phyloP scores from a whole-genome alignment of 2,329 filamentous ascomycete genomes.

The Reticulascus tulasneorum region DNA sequence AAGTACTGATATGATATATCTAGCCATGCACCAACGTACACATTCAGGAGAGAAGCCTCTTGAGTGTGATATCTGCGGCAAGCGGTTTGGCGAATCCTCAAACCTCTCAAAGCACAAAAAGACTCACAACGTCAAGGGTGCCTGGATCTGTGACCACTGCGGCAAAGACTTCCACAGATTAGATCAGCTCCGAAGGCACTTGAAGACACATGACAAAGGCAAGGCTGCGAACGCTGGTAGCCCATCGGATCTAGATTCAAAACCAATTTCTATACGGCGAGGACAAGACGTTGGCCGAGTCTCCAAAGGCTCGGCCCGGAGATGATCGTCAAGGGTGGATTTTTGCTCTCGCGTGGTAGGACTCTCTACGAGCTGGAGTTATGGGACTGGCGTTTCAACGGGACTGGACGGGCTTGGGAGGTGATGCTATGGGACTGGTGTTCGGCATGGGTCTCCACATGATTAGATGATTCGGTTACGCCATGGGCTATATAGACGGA shows the following conservation, averaged over 20 bases:
- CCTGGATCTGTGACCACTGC: slow-evolving; percentile 50
- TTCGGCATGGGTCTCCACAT: slow-evolving; percentile 1
- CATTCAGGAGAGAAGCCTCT: slow-evolving; percentile 64
- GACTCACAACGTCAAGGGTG: slow-evolving; percentile 52
- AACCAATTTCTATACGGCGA: not conserved
- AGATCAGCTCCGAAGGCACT: slow-evolving; percentile 58
- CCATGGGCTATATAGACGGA: no score
- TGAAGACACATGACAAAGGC: slow-evolving; percentile 26
- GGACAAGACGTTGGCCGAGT: slow-evolving; percentile 2
- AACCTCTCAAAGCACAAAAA: slow-evolving; percentile 64
- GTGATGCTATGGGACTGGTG: slow-evolving; percentile 2
- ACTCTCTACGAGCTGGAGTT: not conserved
- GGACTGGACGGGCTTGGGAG: not conserved
- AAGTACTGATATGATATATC: slow-evolving; percentile 3
- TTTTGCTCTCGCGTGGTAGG: not conserved
- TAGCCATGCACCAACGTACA: slow-evolving; percentile 64
- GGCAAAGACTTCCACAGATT: slow-evolving; percentile 54
- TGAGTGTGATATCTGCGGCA: slow-evolving; percentile 53
- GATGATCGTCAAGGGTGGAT: not conserved
- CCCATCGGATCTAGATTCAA: not conserved
- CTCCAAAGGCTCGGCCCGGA: not conserved
- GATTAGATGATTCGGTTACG: no score
- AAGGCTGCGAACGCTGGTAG: slow-evolving; percentile 17
- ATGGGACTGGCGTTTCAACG: slow-evolving; percentile 3
- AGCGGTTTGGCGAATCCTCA: slow-evolving; percentile 60